A percentile compares a stretch with the other conserved stretches of the same genome.
These are phyloP conservation scores for Scedosporium dehoogii DNA, from an alignment of 2,329 filamentous ascomycete genomes.

Conservation along the genomic window DNA sequence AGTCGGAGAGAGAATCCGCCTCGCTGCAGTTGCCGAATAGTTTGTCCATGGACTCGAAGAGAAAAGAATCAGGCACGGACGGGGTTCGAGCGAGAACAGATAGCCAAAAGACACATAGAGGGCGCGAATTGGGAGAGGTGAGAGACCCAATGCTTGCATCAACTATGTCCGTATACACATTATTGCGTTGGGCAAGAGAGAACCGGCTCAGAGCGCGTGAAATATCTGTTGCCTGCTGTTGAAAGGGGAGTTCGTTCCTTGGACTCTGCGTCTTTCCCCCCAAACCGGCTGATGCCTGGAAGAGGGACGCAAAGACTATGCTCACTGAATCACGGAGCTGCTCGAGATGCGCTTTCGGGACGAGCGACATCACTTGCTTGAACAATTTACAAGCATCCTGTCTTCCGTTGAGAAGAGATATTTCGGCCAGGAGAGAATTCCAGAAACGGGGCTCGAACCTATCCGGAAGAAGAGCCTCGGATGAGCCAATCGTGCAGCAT, in stretches of 20 bases:
- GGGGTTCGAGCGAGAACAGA: constrained; percentile 13
- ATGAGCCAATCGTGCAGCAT: constrained; percentile 4
- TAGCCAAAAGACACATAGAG: constrained; percentile 11
- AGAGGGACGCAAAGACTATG: background rate
- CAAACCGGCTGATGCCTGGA: background rate
- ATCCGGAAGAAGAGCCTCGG: background rate
- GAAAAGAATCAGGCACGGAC: constrained; percentile 7
- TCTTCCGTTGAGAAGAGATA: constrained; percentile 6
- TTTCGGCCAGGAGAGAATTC: constrained; percentile 3
- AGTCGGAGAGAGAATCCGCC: constrained; percentile 2
- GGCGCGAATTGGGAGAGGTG: background rate
- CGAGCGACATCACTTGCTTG: constrained; percentile 3
- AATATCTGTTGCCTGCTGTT: constrained; percentile 1
- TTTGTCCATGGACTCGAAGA: constrained; percentile 11
- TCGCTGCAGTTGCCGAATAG: constrained; percentile 5
- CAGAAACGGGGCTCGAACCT: constrained; percentile 9
- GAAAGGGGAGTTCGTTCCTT: constrained; percentile 5
- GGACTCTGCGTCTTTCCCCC: background rate
- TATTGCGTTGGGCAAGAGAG: background rate
- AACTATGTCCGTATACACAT: background rate
- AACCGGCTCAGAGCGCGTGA: constrained; percentile 6
- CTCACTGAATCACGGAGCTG: background rate
- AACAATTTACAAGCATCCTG: constrained; percentile 3
- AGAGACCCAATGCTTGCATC: background rate
- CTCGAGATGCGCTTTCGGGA: background rate